phyloP scores from a whole-genome alignment of 495 filamentous ascomycete species.

The Podospora australis region DNA sequence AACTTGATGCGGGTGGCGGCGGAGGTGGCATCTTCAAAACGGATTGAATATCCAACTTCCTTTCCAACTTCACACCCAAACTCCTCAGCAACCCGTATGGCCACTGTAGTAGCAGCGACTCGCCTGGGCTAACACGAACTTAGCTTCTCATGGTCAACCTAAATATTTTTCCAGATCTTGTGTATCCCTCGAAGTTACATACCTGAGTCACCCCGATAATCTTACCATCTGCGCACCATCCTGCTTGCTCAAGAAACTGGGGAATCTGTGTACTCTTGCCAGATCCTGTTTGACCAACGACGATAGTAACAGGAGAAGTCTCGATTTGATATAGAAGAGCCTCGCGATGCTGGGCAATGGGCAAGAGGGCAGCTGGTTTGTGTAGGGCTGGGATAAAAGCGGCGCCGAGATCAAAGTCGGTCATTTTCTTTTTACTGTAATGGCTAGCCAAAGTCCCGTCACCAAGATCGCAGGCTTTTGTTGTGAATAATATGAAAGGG shows the following conservation, averaged over 20 bases:
- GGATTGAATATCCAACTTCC: conserved; percentile 93
- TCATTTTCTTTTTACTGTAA: too few relatives aligned
- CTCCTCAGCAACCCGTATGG: conserved; percentile 85
- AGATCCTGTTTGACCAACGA: conserved; percentile 85
- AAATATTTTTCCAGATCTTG: not conserved
- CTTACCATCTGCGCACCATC: conserved; percentile 80
- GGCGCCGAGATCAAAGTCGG: conserved; percentile 54
- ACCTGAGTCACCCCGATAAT: conserved; percentile 89
- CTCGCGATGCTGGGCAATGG: conserved; percentile 69
- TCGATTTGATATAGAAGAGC: conserved; percentile 71
- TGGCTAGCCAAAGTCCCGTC: too few relatives aligned
- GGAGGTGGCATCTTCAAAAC: conserved; percentile 95
- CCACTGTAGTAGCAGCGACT: conserved; percentile 90
- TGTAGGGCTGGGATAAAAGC: conserved; percentile 70
- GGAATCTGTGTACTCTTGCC: conserved; percentile 89
- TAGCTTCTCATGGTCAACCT: too few relatives aligned
- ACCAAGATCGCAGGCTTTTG: too few relatives aligned
- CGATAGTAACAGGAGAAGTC: conserved; percentile 71
- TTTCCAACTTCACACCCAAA: conserved; percentile 86
- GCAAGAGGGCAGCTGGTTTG: conserved; percentile 68
- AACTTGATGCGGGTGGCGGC: conserved; percentile 88
- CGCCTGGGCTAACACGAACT: conserved; percentile 75
- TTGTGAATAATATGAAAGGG: too few relatives aligned
- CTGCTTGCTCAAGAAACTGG: conserved; percentile 78
- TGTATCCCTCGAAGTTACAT: too few relatives aligned